phyloP scores from a whole-genome alignment of 2,329 filamentous ascomycete genomes.

The Hypoxylon sp. region DNA sequence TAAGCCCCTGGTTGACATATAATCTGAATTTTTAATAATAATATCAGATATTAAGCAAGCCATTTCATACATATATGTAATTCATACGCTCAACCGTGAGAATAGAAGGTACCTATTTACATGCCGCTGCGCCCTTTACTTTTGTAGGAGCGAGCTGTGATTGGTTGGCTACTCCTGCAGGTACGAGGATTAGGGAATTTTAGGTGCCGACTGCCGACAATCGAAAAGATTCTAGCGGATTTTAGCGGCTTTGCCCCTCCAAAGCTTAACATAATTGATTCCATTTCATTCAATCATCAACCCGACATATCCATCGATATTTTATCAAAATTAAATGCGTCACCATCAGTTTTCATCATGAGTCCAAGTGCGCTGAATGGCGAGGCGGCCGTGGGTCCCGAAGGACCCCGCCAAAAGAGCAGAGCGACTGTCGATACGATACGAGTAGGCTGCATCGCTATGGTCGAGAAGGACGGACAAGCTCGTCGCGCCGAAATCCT shows the following conservation, averaged over 20 bases:
- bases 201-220: constrained; percentile 33
- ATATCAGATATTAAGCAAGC: background rate
- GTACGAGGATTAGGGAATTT: constrained; percentile 14
- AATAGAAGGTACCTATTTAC: too few relatives aligned
- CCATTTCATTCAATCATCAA: constrained; percentile 22
- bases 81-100: too few relatives aligned
- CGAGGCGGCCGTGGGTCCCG: constrained; percentile 70
- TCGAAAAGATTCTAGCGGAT: constrained; percentile 11
- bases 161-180: constrained; percentile 18
- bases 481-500: constrained; percentile 94
- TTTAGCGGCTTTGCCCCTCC: constrained; percentile 43
- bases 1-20: background rate
- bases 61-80: background rate
- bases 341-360: constrained; percentile 63
- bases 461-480: constrained; percentile 80
- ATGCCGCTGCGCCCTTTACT: too few relatives aligned
- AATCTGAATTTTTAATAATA: background rate
- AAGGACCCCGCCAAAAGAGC: constrained; percentile 77
- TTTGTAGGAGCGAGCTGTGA: background rate
- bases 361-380: constrained; percentile 64
- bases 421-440: constrained; percentile 88
- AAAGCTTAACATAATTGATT: constrained; percentile 26
- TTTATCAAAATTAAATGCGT: constrained; percentile 57
- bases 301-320: constrained; percentile 5
- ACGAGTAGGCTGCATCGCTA: constrained; percentile 71